Percentiles rank a stretch among this genome's conserved stretches.
Conservation (phyloP, 257 asterid species). For the Verbascum thapsus region DNA sequence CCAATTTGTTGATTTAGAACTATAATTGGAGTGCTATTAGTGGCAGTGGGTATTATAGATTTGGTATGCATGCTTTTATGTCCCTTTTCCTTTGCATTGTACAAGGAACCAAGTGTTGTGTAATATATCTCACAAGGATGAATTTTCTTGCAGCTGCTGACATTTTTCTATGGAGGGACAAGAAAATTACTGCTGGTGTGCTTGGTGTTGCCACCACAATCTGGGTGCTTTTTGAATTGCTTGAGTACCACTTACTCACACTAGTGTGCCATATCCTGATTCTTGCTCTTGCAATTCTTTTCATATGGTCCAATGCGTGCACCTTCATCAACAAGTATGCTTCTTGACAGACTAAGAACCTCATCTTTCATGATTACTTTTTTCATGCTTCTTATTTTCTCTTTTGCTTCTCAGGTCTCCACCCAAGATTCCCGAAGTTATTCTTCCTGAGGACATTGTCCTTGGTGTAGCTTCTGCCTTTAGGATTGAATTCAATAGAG, state of each 20-base stretch:
- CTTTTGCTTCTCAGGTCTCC: constrained; percentile 60
- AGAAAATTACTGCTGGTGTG: constrained; percentile 72
- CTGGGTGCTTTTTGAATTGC: constrained; percentile 85
- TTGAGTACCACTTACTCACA: too few relatives aligned
- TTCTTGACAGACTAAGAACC: not conserved
- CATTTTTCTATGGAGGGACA: constrained; percentile 83
- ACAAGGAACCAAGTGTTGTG: not conserved
- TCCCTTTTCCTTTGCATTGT: not conserved
- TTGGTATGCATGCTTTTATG: constrained; percentile 1
- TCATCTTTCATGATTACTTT: not conserved
- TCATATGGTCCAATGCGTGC: constrained; percentile 80
- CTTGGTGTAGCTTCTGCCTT: constrained; percentile 70
- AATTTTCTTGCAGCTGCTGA: constrained; percentile 68
- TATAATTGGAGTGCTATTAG: not conserved
- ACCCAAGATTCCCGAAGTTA: constrained; percentile 73
- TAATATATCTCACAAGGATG: constrained; percentile 23
- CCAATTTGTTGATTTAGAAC: not conserved
- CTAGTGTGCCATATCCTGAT: constrained; percentile 77
- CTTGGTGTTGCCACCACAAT: constrained; percentile 74
- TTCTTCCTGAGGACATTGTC: constrained; percentile 70
- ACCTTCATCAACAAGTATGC: constrained; percentile 76
- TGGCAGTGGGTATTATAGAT: not conserved
- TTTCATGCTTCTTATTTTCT: constrained; percentile 20
- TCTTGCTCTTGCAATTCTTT: constrained; percentile 58
- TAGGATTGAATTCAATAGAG: constrained; percentile 65